A percentile compares a stretch with the other conserved stretches of the same genome.
These are phyloP conservation scores for Puya raimondii DNA, from an alignment of 176 grass and related monocot genomes.

Conservation along the genomic window DNA sequence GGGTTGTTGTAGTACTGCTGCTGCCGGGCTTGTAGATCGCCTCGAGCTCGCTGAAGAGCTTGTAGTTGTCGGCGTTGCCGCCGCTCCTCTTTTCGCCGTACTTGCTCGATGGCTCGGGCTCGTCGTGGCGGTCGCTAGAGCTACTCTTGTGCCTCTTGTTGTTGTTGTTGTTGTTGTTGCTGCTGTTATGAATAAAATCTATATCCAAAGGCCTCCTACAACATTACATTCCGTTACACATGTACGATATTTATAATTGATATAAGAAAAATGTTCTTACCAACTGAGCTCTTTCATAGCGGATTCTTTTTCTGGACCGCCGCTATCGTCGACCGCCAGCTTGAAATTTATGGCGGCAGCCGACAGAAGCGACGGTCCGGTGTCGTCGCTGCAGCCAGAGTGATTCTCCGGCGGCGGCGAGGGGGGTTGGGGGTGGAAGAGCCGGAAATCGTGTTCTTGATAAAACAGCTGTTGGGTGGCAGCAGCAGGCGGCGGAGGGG, in stretches of 20 bases:
- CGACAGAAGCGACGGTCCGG: constrained; percentile 8
- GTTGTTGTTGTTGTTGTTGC: constrained; percentile 11
- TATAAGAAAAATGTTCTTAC: constrained; percentile 6
- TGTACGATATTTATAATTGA: background rate
- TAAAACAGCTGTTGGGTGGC: constrained; percentile 21
- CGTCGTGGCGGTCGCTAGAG: background rate
- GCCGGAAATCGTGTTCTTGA: constrained; percentile 14
- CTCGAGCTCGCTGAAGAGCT: constrained; percentile 23
- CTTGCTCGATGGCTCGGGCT: constrained; percentile 2
- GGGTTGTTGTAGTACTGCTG: background rate
- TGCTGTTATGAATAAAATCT: background rate
- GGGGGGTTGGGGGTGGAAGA: constrained; percentile 11
- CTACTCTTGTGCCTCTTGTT: constrained; percentile 14
- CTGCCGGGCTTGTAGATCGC: constrained; percentile 26
- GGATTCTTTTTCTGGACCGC: constrained; percentile 7
- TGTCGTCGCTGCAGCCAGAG: background rate
- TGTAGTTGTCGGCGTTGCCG: constrained; percentile 12
- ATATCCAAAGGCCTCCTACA: constrained; percentile 20
- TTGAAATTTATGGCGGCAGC: constrained; percentile 10
- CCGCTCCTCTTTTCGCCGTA: constrained; percentile 6
- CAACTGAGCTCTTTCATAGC: constrained; percentile 16
- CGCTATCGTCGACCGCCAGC: constrained; percentile 6
- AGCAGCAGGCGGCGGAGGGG: background rate
- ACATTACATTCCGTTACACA: background rate
- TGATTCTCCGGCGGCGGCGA: background rate